phyloP scores from a whole-genome alignment of 176 grass and related monocot genomes.

The Pontederia crassipes region DNA sequence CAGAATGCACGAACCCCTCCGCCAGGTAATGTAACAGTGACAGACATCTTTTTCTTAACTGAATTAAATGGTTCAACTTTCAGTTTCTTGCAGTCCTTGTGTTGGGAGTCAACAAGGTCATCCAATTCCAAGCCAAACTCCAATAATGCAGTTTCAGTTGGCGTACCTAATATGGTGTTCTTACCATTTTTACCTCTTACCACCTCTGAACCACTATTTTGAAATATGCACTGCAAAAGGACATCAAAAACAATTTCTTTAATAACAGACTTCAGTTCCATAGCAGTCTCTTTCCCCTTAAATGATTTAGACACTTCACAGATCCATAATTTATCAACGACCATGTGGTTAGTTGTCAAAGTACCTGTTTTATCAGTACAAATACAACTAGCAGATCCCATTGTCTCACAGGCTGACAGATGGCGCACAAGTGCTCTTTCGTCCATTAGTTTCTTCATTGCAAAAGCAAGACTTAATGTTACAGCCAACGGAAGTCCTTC shows the following conservation, averaged over 20 bases:
- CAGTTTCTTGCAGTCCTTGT: slow-evolving; percentile 32
- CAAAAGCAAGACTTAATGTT: slow-evolving; percentile 90
- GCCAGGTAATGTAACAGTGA: slow-evolving; percentile 43
- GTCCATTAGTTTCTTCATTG: slow-evolving; percentile 94
- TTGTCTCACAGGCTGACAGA: slow-evolving; percentile 92
- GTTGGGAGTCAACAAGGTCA: slow-evolving; percentile 20
- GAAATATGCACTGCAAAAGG: slow-evolving; percentile 63
- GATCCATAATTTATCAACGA: slow-evolving; percentile 82
- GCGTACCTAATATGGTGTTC: slow-evolving; percentile 65
- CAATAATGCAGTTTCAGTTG: slow-evolving; percentile 78
- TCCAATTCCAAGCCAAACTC: slow-evolving; percentile 85
- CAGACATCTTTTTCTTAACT: slow-evolving; percentile 87
- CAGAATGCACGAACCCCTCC: slow-evolving; percentile 42
- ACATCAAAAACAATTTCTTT: slow-evolving; percentile 45
- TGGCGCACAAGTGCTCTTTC: slow-evolving; percentile 86
- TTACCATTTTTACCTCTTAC: slow-evolving; percentile 59
- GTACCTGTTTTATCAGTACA: slow-evolving; percentile 96
- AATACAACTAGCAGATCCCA: slow-evolving; percentile 95
- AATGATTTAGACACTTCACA: slow-evolving; percentile 42
- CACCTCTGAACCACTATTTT: slow-evolving; percentile 75
- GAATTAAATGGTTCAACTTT: slow-evolving; percentile 95
- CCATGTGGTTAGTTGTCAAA: slow-evolving; percentile 93
- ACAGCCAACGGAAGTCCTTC: slow-evolving; percentile 90
- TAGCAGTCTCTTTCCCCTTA: slow-evolving; percentile 33
- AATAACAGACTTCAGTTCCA: slow-evolving; percentile 26